Evolutionary conservation across 2,329 filamentous ascomycete genomes (phyloP), one percentile per base, ranked within the genome.

Genomic region (Penicillium corylophilum): DNA sequence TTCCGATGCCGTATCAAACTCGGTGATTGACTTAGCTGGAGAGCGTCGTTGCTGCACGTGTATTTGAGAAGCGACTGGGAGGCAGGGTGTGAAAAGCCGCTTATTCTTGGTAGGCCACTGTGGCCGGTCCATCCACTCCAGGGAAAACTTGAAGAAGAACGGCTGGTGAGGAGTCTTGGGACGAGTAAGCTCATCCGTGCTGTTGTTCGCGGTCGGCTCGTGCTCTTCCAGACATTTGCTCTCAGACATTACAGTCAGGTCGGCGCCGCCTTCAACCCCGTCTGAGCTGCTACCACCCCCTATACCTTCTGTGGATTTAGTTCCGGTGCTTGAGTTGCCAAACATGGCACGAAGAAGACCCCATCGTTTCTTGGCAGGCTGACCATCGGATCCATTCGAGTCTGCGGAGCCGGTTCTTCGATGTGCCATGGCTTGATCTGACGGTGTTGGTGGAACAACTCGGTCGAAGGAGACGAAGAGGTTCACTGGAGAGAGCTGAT

Each of bases 141-240:
- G 73, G 1, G 83, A 86, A 65, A 88, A 88, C 53, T 83, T 85
- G 74, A 88, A 88, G 56, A 77, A 82, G 59, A 81, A 84, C 36
- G 74, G 76, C 50, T 81, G 81, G 57, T 83, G 80, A 42, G 69
- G 70, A n/a, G 65, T 70, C 41, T 64, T 74, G 54, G 65, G 73
- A 36, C 67, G 69, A 29, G 53, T 49, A 22, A 65, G 55, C 41
- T 70, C 62, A 26, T 60, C 61, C 12, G 61, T 54, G 40, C 51
- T 56, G 47, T 40, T 57, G 28, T 61, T 62, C 9, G 57, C 53
- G 23, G 53, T 50, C 18, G 60, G 56, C 47, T 62, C 56, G 40
- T 62, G 61, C 36, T 63, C 57, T 51, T 74, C 60, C 54, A 66
- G 39, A 49, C 61, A 60, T 51, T 60, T 63, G 44, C 45, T 61